phyloP scores from a whole-genome alignment of 441 rosid species.

The Brassica hybrid region DNA sequence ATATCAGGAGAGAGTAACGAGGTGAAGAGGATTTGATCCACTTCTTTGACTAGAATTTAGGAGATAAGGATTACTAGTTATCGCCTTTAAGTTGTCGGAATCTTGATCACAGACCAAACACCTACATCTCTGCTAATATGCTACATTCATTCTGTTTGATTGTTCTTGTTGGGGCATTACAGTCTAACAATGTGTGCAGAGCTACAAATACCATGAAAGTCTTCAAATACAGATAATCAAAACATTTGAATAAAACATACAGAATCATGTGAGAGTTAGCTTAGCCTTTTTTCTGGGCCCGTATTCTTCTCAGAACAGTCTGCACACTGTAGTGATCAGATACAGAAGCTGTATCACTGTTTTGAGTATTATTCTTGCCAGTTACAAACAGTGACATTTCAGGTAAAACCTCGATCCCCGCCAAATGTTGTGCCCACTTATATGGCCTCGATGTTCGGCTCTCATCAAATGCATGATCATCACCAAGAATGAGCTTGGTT shows the following conservation, averaged over 20 bases:
- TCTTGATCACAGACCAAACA: not conserved
- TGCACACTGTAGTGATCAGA: constrained; percentile 74
- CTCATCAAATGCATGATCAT: constrained; percentile 56
- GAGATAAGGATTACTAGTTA: not conserved
- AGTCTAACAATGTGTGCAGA: not conserved
- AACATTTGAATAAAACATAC: constrained; percentile 48
- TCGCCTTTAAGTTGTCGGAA: not conserved
- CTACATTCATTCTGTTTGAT: not conserved
- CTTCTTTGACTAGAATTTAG: not conserved
- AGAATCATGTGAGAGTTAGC: constrained; percentile 60
- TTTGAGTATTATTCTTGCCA: constrained; percentile 50
- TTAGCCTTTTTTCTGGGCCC: constrained; percentile 58
- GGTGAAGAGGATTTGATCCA: not conserved
- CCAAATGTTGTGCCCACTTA: constrained; percentile 91
- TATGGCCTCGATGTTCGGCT: constrained; percentile 79
- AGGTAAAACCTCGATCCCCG: constrained; percentile 90
- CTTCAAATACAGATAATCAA: constrained; percentile 19
- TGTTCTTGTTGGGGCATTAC: not conserved
- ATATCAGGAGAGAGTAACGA: not conserved
- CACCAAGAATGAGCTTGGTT: constrained; percentile 74
- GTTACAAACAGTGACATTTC: constrained; percentile 77
- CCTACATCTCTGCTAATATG: not conserved
- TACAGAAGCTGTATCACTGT: constrained; percentile 51
- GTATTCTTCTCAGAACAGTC: constrained; percentile 77
- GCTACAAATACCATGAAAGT: constrained; percentile 4